phyloP scores from a whole-genome alignment of 2,329 filamentous ascomycete genomes.

The Sordariomycetes sp. region DNA sequence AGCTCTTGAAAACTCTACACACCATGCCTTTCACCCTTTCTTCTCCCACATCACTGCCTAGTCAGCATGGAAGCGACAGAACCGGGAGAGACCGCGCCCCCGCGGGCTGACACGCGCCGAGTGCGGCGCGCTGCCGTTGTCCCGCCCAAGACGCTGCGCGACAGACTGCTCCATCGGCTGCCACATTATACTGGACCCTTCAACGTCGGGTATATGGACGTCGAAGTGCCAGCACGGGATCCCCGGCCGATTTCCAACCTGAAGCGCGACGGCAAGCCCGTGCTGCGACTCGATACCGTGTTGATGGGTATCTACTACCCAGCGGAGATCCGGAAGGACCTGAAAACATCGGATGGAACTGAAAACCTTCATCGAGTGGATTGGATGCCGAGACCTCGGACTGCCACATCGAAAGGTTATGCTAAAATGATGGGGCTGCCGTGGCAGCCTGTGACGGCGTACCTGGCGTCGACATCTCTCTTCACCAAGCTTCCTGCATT shows the following conservation, averaged over 20 bases:
- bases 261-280: conserved; percentile 25
- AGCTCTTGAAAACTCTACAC: no score
- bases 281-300: conserved; percentile 42
- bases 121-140: conserved; percentile 11
- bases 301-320: conserved; percentile 60
- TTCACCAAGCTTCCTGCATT: conserved; percentile 58
- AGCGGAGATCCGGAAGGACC: conserved; percentile 26
- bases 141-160: conserved; percentile 21
- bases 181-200: conserved; percentile 57
- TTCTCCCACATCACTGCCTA: no score
- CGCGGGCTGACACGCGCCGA: conserved; percentile 1
- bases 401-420: conserved; percentile 49
- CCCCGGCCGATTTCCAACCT: conserved; percentile 29
- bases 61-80: background rate
- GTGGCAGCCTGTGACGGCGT: conserved; percentile 35
- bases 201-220: conserved; percentile 58
- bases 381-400: conserved; percentile 52
- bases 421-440: conserved; percentile 49
- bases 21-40: no score
- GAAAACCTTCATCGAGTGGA: conserved; percentile 41
- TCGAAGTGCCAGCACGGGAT: conserved; percentile 48
- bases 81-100: no score
- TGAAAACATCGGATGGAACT: conserved; percentile 16
- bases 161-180: conserved; percentile 35
- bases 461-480: conserved; percentile 48